phyloP scores from a whole-genome alignment of 495 filamentous ascomycete genomes.

The Neurospora pannonica region DNA sequence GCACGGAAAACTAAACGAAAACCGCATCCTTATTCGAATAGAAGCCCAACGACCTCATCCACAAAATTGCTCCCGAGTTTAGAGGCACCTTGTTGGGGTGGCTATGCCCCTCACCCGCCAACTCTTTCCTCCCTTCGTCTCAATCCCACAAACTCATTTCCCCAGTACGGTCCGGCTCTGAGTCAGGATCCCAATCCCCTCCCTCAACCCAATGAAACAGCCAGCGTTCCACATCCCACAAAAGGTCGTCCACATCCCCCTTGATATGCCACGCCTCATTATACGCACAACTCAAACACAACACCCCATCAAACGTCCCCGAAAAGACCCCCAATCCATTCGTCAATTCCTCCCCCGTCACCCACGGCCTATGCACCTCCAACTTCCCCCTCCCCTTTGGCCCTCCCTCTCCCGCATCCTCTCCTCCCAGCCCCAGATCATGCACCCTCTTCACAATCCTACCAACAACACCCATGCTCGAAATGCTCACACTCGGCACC shows the following conservation, averaged over 20 bases:
- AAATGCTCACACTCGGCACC: conserved; percentile 28
- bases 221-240: conserved; percentile 2
- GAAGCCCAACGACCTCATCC: neutral
- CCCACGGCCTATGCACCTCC: conserved; percentile 28
- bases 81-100: too few species aligned
- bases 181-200: neutral
- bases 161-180: neutral
- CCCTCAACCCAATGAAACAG: neutral
- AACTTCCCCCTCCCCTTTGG: conserved; percentile 14
- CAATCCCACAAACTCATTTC: too few species aligned
- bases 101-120: too few species aligned
- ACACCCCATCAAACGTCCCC: conserved; percentile 23
- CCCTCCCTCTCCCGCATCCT: neutral
- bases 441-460: conserved; percentile 9
- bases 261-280: conserved; percentile 30
- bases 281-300: conserved; percentile 28
- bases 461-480: conserved; percentile 30
- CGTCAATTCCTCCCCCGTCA: conserved; percentile 30
- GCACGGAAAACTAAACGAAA: neutral
- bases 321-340: conserved; percentile 31
- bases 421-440: neutral
- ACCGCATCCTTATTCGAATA: neutral
- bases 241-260: conserved; percentile 19
- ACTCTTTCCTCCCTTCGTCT: too few species aligned
- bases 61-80: too few species aligned